These are phyloP conservation scores for Plasmodium relictum DNA, from an alignment of 169 alveolate species.

Conservation along the genomic window DNA sequence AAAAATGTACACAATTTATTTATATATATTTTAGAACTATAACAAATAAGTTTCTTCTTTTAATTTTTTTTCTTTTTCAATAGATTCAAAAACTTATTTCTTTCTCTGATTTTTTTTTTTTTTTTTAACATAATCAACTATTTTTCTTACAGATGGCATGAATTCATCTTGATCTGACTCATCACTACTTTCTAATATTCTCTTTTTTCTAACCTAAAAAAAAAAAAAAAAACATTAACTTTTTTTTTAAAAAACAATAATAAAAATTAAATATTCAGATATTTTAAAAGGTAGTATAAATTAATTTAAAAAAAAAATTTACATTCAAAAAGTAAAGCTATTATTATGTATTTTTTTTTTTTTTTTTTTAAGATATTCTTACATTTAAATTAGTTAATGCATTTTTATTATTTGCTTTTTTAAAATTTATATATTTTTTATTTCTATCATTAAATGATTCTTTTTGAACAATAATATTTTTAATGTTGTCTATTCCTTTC, in stretches of 20 bases:
- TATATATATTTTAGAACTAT: background rate
- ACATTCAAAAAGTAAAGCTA: too few species aligned
- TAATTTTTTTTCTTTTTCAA: background rate
- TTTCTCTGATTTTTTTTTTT: slow-evolving; percentile 14
- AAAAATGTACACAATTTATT: background rate
- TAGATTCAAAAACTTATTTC: background rate
- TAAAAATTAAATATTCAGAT: background rate
- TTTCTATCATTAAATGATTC: background rate
- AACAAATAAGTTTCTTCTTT: slow-evolving; percentile 15
- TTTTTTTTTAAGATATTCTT: background rate
- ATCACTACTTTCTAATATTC: slow-evolving; percentile 61
- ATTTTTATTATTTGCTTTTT: slow-evolving; percentile 3
- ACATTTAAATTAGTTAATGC: slow-evolving; percentile 45
- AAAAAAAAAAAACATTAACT: background rate
- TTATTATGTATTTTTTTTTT: background rate
- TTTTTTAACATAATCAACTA: slow-evolving; percentile 41
- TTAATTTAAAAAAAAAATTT: background rate
- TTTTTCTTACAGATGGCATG: slow-evolving; percentile 10
- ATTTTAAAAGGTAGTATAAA: background rate
- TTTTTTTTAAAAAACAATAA: background rate
- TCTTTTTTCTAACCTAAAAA: slow-evolving; percentile 49
- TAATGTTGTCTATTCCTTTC: slow-evolving; percentile 28
- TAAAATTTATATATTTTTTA: background rate
- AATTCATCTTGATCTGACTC: slow-evolving; percentile 45
- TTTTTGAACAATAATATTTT: slow-evolving; percentile 31